Evolutionary conservation across 208 protist genomes (phyloP).

Genomic region (Trypanosoma conorhini): DNA sequence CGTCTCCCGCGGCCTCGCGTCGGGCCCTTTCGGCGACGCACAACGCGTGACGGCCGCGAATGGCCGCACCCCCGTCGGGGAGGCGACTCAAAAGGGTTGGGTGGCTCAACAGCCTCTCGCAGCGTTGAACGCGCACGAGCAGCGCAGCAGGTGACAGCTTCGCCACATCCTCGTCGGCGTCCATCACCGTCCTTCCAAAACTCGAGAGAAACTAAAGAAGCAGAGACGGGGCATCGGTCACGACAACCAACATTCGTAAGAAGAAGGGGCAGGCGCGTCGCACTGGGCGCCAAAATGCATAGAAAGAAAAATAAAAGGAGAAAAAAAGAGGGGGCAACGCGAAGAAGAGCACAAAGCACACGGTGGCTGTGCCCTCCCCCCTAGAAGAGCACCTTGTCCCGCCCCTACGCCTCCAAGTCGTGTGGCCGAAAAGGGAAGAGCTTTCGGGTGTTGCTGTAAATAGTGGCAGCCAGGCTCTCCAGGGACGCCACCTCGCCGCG

Average conservation of each 20-base stretch:
- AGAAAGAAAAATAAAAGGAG: background rate
- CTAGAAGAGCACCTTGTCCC: background rate
- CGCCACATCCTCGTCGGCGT: conserved; percentile 26
- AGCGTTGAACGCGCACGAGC: conserved; percentile 55
- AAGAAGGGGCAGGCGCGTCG: background rate
- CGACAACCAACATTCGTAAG: background rate
- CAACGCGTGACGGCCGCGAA: conserved; percentile 39
- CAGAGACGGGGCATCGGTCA: background rate
- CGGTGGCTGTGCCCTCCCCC: background rate
- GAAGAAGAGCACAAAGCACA: background rate
- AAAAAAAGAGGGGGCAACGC: background rate
- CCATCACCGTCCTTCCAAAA: conserved; percentile 15
- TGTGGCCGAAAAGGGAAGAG: conserved; percentile 57
- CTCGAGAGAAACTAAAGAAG: conserved; percentile 6
- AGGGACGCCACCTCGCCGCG: conserved; percentile 43
- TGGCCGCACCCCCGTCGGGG: conserved; percentile 50
- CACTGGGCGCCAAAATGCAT: background rate
- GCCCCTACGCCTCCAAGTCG: background rate
- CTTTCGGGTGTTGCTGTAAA: conserved; percentile 51
- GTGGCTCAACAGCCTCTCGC: conserved; percentile 57
- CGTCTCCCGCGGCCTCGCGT: conserved; percentile 18
- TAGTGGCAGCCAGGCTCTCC: conserved; percentile 40
- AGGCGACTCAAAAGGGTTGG: conserved; percentile 51
- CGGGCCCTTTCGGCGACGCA: conserved; percentile 46
- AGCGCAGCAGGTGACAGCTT: conserved; percentile 41